Evolutionary conservation across 441 rosid genomes (phyloP).

Genomic region (Biscutella laevigata): DNA sequence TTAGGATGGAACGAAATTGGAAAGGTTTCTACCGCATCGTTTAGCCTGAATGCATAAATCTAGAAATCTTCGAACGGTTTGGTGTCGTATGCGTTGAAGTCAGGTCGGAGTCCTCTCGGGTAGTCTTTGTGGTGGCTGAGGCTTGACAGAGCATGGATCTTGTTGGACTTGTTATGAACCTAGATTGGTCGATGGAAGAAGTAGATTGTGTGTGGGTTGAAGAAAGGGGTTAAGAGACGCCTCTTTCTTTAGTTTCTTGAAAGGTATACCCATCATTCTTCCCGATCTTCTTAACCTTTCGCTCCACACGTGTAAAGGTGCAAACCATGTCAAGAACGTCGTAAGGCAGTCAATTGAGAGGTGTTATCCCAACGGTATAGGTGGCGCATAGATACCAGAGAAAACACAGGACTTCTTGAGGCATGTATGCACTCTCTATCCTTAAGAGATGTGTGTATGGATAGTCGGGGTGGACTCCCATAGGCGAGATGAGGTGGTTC

Average conservation of each 20-base stretch:
- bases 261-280: not conserved
- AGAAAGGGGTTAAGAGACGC: not conserved
- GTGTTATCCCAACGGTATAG: not conserved
- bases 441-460: not conserved
- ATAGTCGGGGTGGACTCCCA: not conserved
- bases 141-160: not conserved
- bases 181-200: not conserved
- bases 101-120: not conserved
- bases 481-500: not conserved
- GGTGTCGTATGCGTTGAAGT: not conserved
- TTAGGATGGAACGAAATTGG: not conserved
- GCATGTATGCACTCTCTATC: not conserved
- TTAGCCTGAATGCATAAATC: not conserved
- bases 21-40: not conserved
- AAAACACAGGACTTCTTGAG: not conserved
- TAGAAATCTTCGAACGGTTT: not conserved
- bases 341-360: not conserved
- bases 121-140: not conserved
- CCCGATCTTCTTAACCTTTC: not conserved
- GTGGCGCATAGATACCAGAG: not conserved
- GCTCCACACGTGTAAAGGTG: not conserved
- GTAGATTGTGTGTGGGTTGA: not conserved
- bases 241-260: not conserved
- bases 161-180: not conserved
- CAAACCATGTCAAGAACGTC: not conserved